Conservation (phyloP, 2,329 filamentous ascomycete species). For the Rhynchosporium secalis region DNA sequence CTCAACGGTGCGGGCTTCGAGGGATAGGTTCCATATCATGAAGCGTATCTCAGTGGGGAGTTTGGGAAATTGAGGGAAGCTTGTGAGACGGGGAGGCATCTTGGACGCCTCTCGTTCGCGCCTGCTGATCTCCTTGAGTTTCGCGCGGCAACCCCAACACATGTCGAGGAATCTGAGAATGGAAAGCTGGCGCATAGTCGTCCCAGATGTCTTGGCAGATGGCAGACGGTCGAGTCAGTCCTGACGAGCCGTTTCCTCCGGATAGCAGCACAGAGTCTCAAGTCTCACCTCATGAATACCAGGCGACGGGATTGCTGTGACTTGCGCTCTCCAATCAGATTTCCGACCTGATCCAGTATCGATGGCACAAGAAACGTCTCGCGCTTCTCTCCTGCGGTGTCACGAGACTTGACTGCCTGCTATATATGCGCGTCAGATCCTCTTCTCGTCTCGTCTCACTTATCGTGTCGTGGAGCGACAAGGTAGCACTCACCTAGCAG, state of each 20-base stretch:
- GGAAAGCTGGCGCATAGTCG: not conserved
- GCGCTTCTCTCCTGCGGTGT: conserved; percentile 10
- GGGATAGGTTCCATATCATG: conserved; percentile 26
- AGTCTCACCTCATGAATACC: too few species aligned
- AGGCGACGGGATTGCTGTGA: not conserved
- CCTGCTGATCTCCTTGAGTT: not conserved
- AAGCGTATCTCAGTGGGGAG: conserved; percentile 29
- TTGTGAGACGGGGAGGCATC: not conserved
- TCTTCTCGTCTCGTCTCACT: conserved; percentile 6
- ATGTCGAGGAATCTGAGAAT: not conserved
- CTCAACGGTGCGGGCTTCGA: conserved; percentile 23
- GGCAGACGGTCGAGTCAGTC: not conserved
- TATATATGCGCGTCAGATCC: conserved; percentile 2
- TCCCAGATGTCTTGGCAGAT: not conserved
- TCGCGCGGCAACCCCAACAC: not conserved
- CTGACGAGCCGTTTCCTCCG: too few species aligned
- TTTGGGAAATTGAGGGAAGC: conserved; percentile 22
- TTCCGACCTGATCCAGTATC: not conserved
- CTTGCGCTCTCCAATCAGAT: not conserved
- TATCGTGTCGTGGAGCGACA: not conserved
- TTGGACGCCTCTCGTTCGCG: not conserved
- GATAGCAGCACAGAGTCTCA: too few species aligned
- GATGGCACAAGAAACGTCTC: not conserved
- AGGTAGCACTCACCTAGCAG: not conserved
- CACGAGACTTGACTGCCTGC: conserved; percentile 17